A percentile compares a stretch with the other conserved stretches of the same genome.
phyloP scores from a whole-genome alignment of 2,329 filamentous ascomycete species.

The Furcasterigmium sp. region DNA sequence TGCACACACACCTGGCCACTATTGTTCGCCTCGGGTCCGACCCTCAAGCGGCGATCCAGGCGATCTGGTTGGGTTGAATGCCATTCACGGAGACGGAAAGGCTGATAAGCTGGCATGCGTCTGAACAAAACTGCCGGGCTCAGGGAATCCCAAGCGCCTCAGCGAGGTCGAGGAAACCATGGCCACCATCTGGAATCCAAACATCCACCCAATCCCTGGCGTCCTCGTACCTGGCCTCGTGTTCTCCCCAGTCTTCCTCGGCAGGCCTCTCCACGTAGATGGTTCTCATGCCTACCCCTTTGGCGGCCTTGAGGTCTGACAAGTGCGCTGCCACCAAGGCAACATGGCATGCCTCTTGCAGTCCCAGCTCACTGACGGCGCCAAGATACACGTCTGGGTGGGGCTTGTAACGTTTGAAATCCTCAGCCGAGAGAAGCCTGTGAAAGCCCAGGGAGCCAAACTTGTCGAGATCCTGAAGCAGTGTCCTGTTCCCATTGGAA shows the following conservation, averaged over 20 bases:
- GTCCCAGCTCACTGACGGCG: conserved; percentile 52
- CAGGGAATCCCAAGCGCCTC: conserved; percentile 13
- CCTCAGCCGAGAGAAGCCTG: conserved; percentile 59
- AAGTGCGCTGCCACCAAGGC: conserved; percentile 77
- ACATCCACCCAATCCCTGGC: conserved; percentile 39
- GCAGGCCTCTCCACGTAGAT: conserved; percentile 65
- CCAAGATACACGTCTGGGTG: conserved; percentile 63
- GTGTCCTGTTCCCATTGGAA: conserved; percentile 67
- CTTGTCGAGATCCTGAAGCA: conserved; percentile 60
- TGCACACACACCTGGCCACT: no score
- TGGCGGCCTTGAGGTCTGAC: conserved; percentile 62
- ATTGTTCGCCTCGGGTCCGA: no score
- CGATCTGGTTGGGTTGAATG: no score
- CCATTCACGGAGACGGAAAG: no score
- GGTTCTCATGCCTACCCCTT: conserved; percentile 58
- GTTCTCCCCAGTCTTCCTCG: conserved; percentile 59
- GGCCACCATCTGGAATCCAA: conserved; percentile 27
- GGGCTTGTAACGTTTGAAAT: conserved; percentile 73
- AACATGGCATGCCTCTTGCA: conserved; percentile 52
- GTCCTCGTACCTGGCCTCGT: conserved; percentile 44
- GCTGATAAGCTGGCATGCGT: no score
- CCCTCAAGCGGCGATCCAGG: no score
- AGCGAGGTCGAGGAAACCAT: conserved; percentile 24
- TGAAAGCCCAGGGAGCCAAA: conserved; percentile 58
- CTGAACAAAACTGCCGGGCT: no score